Conservation (phyloP, 768 basidiomycete genomes). For the Pluteus cervinus region DNA sequence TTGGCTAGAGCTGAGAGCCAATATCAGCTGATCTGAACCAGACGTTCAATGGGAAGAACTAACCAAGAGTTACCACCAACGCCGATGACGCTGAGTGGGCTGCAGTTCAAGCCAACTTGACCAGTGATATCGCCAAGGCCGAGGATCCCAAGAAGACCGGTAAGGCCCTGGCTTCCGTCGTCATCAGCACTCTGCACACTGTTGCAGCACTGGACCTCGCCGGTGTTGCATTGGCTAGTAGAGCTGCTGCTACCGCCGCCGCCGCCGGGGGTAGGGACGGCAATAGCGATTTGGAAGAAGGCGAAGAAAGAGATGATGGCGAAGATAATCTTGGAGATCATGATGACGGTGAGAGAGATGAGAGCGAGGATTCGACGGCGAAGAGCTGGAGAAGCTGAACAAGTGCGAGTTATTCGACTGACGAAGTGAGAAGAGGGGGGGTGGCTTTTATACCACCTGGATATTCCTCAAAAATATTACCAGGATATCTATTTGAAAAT, state of each 20-base stretch:
- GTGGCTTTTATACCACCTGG: no score
- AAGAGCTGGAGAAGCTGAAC: no score
- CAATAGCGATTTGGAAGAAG: conserved; percentile 7
- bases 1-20: conserved; percentile 9
- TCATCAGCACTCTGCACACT: conserved; percentile 6
- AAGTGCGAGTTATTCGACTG: no score
- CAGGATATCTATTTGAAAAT: no score
- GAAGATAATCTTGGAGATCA: neutral
- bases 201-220: conserved; percentile 16
- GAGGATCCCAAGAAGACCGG: conserved; percentile 13
- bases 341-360: no score
- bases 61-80: conserved; percentile 11
- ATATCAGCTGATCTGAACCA: neutral
- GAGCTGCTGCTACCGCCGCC: conserved; percentile 1
- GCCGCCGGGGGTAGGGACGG: conserved; percentile 9
- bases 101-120: conserved; percentile 11
- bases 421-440: no score
- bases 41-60: neutral
- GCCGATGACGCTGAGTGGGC: conserved; percentile 11
- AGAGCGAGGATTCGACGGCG: no score
- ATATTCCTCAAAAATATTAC: no score
- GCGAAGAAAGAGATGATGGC: neutral
- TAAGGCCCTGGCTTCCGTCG: conserved; percentile 2
- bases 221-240: conserved; percentile 15
- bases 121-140: conserved; percentile 7